Evolutionary conservation across 2,329 filamentous ascomycete species (phyloP), one percentile per base, ranked within the genome.

Genomic region (Coniosporium tulheliwenetii): DNA sequence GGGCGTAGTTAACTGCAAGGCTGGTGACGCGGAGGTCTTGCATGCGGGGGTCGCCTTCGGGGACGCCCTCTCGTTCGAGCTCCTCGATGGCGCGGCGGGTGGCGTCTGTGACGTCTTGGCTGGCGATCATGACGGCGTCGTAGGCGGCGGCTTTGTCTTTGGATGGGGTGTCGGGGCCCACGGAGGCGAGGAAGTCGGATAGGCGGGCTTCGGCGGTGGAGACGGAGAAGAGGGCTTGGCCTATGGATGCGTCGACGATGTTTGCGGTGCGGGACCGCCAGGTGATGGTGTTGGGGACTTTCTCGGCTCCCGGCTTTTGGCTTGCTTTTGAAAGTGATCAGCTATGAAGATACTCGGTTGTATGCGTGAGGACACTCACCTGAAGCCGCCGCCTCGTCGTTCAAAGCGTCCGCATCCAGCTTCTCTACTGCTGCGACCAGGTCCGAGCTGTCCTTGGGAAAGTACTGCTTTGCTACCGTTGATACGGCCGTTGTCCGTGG

Each of bases 61-160:
- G 74, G 10, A 94, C 75, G 1, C 85, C 83, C 57, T 98, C 91
- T 44, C 74, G 78, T 39, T 76, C 75, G 43, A 95, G 67, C 58
- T 96, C 91, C 48, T 96, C 89, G 44, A 95, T 93, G 9, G 86
- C 86, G 50, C 82, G 79, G 60, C 94, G 93, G 1, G 87, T 91
- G 5, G 86, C 85, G 61, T 98, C 91, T 14, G 89, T 85, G 2
- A 85, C 85, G 56, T 98, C 89, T 60, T 96, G 91, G 48, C 85
- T 91, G 15, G 86, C 79, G 49, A 82, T 85, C 19, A 98, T 75
- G 40, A 96, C 79, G 46, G 82, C 83, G 51, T 98, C 91, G 58
- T 96, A 98, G 5, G 85, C 85, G 8, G 79, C 81, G 9, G 87
- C 85, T 52, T 80, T 77, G 44, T 91, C 83, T 69, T 76, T 39